These are phyloP conservation scores for Aspergillus hiratsukae DNA, from an alignment of 2,329 filamentous ascomycete species.

Conservation along the genomic window DNA sequence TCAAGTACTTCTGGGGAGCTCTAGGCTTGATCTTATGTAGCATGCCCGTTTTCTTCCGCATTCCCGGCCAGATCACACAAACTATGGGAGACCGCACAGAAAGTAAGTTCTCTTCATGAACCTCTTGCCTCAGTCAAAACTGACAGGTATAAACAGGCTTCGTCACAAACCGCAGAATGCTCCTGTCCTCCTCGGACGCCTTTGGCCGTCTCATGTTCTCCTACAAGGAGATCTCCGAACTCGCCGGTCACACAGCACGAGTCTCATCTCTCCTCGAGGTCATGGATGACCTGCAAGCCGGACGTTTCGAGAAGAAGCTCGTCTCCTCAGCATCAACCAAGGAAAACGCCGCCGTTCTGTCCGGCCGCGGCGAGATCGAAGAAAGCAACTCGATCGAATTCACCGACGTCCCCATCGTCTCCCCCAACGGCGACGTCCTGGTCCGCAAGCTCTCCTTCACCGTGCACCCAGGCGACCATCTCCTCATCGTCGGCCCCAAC, in stretches of 20 bases:
- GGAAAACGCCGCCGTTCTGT: constrained; percentile 76
- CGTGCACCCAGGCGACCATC: constrained; percentile 79
- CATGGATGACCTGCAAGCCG: constrained; percentile 86
- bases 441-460: constrained; percentile 81
- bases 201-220: constrained; percentile 97
- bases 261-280: constrained; percentile 87
- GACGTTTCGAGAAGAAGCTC: constrained; percentile 93
- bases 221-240: constrained; percentile 93
- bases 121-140: neutral
- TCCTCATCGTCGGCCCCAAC: constrained; percentile 93
- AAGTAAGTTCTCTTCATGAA: constrained; percentile 38
- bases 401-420: constrained; percentile 87
- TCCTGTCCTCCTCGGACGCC: constrained; percentile 89
- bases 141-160: constrained; percentile 53
- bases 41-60: constrained; percentile 91
- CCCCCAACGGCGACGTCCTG: constrained; percentile 90
- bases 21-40: constrained; percentile 87
- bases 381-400: constrained; percentile 85
- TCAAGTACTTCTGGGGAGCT: constrained; percentile 99
- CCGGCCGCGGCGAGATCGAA: constrained; percentile 72
- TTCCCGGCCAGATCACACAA: constrained; percentile 63
- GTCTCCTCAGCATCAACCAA: constrained; percentile 82
- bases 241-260: constrained; percentile 90
- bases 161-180: constrained; percentile 87
- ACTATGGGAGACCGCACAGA: constrained; percentile 54